Percentiles rank a stretch among this genome's conserved stretches.
These are phyloP conservation scores for Ceratocystis variospora DNA, from an alignment of 2,329 filamentous ascomycete genomes.

Conservation along the genomic window DNA sequence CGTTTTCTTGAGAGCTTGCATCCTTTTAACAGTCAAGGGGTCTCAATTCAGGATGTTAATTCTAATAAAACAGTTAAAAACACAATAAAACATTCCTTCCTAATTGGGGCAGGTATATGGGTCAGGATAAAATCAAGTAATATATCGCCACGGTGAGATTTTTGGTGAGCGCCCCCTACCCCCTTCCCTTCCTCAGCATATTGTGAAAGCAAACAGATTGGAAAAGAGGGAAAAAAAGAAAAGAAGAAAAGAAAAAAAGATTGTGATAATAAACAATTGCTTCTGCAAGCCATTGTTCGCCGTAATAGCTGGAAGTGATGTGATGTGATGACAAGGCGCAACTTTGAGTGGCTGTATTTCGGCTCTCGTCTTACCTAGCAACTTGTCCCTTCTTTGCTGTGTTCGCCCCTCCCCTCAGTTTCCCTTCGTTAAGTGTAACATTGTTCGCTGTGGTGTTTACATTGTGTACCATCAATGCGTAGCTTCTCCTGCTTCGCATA, in stretches of 20 bases:
- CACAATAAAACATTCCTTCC: background rate
- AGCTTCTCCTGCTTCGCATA: background rate
- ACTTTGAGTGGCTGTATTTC: background rate
- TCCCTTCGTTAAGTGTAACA: background rate
- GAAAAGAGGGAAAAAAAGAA: no score
- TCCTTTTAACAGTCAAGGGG: background rate
- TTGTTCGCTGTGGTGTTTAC: background rate
- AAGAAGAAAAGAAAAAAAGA: background rate
- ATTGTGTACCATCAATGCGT: background rate
- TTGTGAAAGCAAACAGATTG: background rate
- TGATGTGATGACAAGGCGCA: background rate
- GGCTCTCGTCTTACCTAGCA: background rate
- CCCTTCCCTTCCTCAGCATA: background rate
- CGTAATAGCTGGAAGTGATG: background rate
- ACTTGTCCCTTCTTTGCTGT: background rate
- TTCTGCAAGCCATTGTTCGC: background rate
- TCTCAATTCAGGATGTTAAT: background rate
- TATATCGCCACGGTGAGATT: background rate
- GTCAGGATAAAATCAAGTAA: background rate
- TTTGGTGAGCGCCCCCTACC: background rate
- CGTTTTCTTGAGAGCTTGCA: slow-evolving; percentile 1
- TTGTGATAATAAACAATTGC: background rate
- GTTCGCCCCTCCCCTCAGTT: background rate
- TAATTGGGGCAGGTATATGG: background rate
- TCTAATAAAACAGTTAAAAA: background rate